Evolutionary conservation across 306 rosid genomes (phyloP).

Genomic region (Cucumis cinereus): DNA sequence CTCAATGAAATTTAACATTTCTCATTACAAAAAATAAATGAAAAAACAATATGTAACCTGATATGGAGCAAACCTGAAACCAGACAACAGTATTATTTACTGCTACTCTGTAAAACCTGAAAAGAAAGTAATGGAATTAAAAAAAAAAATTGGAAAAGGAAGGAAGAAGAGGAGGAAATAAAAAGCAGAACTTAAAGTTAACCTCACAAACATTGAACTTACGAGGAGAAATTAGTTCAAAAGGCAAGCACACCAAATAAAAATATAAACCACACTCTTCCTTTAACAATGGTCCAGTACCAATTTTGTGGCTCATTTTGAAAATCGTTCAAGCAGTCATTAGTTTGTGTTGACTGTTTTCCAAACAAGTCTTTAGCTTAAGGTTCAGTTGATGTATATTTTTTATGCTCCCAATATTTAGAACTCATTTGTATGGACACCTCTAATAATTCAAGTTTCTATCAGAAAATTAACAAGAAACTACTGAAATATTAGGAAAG

Average conservation of each 20-base stretch:
- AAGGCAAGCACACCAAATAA: not conserved
- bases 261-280: not conserved
- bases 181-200: not conserved
- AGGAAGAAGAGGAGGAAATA: not conserved
- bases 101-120: slow-evolving; percentile 75
- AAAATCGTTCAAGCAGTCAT: not conserved
- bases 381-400: not conserved
- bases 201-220: not conserved
- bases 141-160: not conserved
- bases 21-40: not conserved
- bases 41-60: slow-evolving; percentile 60
- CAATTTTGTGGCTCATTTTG: not conserved
- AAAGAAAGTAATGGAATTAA: not conserved
- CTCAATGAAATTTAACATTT: too few relatives aligned
- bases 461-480: not conserved
- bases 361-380: not conserved
- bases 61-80: slow-evolving; percentile 99
- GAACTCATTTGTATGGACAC: not conserved
- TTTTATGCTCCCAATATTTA: not conserved
- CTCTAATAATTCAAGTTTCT: not conserved
- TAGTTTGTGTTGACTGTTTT: not conserved
- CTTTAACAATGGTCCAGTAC: not conserved
- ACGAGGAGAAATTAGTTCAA: not conserved
- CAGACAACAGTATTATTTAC: slow-evolving; percentile 62
- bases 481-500: not conserved